Conservation (phyloP, 495 filamentous ascomycete genomes). For the Podospora pseudopauciseta region DNA sequence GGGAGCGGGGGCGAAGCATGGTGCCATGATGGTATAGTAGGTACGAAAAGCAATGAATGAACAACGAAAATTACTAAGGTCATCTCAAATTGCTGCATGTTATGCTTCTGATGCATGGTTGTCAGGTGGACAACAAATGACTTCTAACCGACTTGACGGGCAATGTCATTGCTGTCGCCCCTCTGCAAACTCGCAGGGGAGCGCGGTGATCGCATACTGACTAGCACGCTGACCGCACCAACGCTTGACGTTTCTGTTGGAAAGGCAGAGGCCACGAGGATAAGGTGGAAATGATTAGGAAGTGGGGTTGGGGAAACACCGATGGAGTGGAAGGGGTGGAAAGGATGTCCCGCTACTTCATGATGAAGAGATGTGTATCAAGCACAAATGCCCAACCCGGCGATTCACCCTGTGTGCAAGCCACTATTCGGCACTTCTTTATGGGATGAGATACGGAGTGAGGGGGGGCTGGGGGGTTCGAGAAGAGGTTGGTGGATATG, state of each 20-base stretch:
- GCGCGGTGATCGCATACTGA: no score
- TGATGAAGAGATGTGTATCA: background rate
- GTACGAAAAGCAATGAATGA: constrained; percentile 10
- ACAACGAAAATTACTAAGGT: background rate
- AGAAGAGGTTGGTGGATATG: background rate
- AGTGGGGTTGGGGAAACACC: background rate
- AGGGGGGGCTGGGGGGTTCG: background rate
- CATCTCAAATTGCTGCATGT: background rate
- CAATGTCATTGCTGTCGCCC: no score
- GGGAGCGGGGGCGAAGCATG: background rate
- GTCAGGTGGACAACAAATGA: background rate
- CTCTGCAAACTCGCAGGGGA: no score
- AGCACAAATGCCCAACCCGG: background rate
- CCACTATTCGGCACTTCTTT: background rate
- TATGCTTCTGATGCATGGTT: background rate
- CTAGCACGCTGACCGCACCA: no score
- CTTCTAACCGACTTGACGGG: background rate
- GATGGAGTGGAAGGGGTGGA: background rate
- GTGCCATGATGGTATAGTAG: constrained; percentile 22
- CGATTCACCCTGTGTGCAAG: background rate
- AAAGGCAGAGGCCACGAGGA: background rate
- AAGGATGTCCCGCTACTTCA: no score
- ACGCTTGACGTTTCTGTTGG: no score
- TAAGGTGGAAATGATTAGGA: background rate
- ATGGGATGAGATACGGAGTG: background rate